Percentiles rank a stretch among this genome's conserved stretches.
Conservation (phyloP, 2,329 filamentous ascomycete species). For the Claviceps sp. region DNA sequence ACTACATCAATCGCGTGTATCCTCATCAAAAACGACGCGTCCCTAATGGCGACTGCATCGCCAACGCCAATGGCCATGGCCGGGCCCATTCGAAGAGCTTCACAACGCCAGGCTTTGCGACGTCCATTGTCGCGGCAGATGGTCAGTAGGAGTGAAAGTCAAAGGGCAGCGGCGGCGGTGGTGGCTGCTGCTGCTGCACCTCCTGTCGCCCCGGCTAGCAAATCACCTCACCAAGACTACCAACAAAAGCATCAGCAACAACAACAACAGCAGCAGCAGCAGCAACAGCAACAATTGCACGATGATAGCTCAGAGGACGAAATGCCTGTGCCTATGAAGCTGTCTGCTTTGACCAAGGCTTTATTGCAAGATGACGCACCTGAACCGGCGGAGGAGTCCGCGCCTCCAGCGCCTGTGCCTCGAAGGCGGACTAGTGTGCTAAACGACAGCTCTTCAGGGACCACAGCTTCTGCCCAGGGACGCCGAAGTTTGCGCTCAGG, state of each 20-base stretch:
- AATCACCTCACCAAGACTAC: constrained; percentile 22
- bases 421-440: constrained; percentile 37
- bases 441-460: constrained; percentile 23
- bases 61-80: constrained; percentile 41
- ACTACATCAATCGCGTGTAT: constrained; percentile 1
- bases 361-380: constrained; percentile 54
- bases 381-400: constrained; percentile 24
- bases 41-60: constrained; percentile 37
- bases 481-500: constrained; percentile 33
- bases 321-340: constrained; percentile 80
- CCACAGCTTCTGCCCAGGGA: constrained; percentile 27
- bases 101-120: constrained; percentile 41
- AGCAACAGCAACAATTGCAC: constrained; percentile 25
- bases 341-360: constrained; percentile 84
- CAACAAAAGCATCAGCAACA: too few species aligned
- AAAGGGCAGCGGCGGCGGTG: constrained; percentile 21
- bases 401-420: constrained; percentile 32
- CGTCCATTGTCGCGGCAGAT: constrained; percentile 34
- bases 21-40: constrained; percentile 8
- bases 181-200: constrained; percentile 14
- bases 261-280: too few species aligned
- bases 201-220: constrained; percentile 15
- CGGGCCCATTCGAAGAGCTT: constrained; percentile 38
- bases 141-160: constrained; percentile 32
- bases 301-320: constrained; percentile 93